phyloP scores from a whole-genome alignment of 129 eudicot species.

The Erigeron canadensis region DNA sequence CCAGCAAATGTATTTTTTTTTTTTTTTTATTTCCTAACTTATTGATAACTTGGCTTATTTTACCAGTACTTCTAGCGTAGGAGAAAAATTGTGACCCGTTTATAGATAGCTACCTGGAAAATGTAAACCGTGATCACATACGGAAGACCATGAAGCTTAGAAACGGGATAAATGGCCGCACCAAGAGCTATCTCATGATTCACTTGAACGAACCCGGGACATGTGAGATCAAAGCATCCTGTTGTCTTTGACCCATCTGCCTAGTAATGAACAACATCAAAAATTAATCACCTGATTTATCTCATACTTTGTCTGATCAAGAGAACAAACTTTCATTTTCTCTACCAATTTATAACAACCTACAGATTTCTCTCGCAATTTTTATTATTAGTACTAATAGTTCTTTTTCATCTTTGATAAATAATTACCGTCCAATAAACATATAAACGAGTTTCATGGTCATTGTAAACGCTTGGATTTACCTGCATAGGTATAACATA shows the following conservation, averaged over 20 bases:
- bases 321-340: no score
- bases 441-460: slow-evolving; percentile 58
- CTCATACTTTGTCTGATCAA: no score
- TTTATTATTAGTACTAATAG: no score
- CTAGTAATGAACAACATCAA: slow-evolving; percentile 38
- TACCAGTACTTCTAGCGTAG: no score
- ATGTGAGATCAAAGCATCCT: slow-evolving; percentile 77
- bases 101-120: slow-evolving; percentile 39
- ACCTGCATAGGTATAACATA: slow-evolving; percentile 39
- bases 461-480: slow-evolving; percentile 68
- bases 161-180: slow-evolving; percentile 63
- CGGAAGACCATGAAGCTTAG: slow-evolving; percentile 57
- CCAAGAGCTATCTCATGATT: slow-evolving; percentile 71
- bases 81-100: no score
- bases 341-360: no score
- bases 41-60: no score
- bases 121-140: slow-evolving; percentile 51
- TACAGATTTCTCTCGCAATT: no score
- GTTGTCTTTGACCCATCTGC: slow-evolving; percentile 62
- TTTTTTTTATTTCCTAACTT: no score
- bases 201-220: slow-evolving; percentile 93
- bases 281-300: no score
- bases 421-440: slow-evolving; percentile 60
- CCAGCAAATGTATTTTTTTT: no score
- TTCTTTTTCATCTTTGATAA: neutral